Evolutionary conservation across 116 monocot genomes (phyloP).

Genomic region (Phalaenopsis hybrid): DNA sequence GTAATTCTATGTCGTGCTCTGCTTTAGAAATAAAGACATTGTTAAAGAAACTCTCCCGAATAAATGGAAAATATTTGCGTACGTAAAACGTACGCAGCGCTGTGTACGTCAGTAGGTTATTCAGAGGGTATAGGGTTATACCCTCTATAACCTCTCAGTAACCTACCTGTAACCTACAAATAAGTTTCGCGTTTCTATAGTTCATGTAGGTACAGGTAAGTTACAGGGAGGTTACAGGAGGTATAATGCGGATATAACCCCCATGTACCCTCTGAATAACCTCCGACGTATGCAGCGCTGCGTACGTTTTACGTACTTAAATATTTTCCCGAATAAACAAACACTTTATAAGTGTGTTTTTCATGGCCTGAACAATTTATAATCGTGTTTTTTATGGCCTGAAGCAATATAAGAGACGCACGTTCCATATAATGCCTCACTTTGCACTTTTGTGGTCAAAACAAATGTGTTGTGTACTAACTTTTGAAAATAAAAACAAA

Average conservation of each 20-base stretch:
- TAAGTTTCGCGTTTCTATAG: too few species aligned
- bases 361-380: neutral
- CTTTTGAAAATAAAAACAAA: neutral
- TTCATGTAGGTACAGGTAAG: too few species aligned
- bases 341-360: neutral
- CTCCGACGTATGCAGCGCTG: too few species aligned
- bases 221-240: too few species aligned
- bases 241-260: too few species aligned
- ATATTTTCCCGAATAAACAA: neutral
- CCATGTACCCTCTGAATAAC: too few species aligned
- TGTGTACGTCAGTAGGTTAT: too few species aligned
- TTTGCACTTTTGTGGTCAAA: neutral
- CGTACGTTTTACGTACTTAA: too few species aligned
- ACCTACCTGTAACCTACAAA: too few species aligned
- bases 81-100: too few species aligned
- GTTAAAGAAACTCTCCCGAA: neutral
- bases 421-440: neutral
- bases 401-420: neutral
- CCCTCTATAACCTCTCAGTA: too few species aligned
- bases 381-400: neutral
- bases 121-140: too few species aligned
- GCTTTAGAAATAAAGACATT: neutral
- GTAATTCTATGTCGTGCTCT: neutral
- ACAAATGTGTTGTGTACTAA: neutral
- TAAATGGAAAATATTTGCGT: neutral